Percentiles rank a stretch among this genome's conserved stretches.
Evolutionary conservation across 345 rosid genomes (phyloP).

Genomic region (Syzygium grande): DNA sequence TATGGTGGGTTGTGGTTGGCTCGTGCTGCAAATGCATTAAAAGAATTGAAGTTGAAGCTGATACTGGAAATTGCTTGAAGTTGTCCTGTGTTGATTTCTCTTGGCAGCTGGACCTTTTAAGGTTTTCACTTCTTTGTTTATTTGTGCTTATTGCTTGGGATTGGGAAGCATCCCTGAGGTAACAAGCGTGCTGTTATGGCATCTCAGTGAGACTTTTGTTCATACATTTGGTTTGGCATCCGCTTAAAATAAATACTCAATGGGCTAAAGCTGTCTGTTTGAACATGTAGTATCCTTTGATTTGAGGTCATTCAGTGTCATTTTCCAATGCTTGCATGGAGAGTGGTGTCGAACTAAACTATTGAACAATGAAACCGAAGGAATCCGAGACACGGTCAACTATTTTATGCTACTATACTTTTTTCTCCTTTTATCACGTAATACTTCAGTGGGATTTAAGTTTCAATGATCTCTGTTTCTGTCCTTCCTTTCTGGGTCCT

Average conservation of each 20-base stretch:
- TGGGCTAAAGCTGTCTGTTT: background rate
- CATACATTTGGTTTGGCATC: background rate
- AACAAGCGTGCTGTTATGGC: background rate
- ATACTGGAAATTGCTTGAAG: background rate
- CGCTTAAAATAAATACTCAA: rapidly evolving
- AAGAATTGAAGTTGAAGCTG: background rate
- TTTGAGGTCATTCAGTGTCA: background rate
- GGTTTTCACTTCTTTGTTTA: background rate
- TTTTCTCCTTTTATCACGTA: background rate
- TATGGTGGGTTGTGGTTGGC: background rate
- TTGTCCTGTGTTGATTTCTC: background rate
- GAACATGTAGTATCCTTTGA: background rate
- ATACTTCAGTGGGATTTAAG: background rate
- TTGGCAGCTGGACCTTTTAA: background rate
- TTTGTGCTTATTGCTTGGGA: background rate
- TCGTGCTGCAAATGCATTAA: background rate
- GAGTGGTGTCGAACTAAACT: background rate
- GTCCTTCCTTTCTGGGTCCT: background rate
- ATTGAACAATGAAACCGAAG: background rate
- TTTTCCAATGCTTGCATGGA: background rate
- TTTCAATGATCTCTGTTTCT: background rate
- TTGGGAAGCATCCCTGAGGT: background rate
- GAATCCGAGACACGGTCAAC: background rate
- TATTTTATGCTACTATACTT: background rate
- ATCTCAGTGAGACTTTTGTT: background rate